These are phyloP conservation scores for Termitomyces sp. DNA, from an alignment of 768 basidiomycete genomes.

Conservation along the genomic window DNA sequence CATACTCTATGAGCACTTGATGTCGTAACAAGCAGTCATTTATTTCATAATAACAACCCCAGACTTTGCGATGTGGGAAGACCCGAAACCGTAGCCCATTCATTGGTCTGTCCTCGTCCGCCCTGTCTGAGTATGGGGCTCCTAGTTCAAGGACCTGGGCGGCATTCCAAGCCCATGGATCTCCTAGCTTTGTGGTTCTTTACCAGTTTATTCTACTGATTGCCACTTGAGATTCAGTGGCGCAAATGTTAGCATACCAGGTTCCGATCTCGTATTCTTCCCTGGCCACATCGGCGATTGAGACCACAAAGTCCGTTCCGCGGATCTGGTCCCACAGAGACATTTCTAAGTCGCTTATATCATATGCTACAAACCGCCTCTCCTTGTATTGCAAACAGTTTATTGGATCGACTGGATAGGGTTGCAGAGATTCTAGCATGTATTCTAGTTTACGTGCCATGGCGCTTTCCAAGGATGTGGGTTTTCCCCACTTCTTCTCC, in stretches of 20 bases:
- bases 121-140: neutral
- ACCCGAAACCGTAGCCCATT: rapidly evolving
- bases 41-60: neutral
- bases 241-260: neutral
- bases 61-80: rapidly evolving
- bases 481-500: neutral
- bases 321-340: neutral
- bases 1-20: too few species aligned
- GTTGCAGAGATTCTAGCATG: neutral
- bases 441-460: neutral
- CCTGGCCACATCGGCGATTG: rapidly evolving
- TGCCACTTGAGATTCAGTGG: rapidly evolving
- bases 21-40: neutral
- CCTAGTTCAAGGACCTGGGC: neutral
- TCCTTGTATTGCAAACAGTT: neutral
- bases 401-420: rapidly evolving
- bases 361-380: neutral
- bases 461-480: neutral
- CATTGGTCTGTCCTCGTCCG: rapidly evolving
- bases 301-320: neutral
- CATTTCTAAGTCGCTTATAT: neutral
- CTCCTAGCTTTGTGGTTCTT: neutral
- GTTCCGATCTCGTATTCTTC: neutral
- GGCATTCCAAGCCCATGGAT: neutral
- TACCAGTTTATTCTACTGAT: neutral